Evolutionary conservation across 2,329 filamentous ascomycete genomes (phyloP), one percentile per base, ranked within the genome.

Genomic region (Hypoxylon sp.): DNA sequence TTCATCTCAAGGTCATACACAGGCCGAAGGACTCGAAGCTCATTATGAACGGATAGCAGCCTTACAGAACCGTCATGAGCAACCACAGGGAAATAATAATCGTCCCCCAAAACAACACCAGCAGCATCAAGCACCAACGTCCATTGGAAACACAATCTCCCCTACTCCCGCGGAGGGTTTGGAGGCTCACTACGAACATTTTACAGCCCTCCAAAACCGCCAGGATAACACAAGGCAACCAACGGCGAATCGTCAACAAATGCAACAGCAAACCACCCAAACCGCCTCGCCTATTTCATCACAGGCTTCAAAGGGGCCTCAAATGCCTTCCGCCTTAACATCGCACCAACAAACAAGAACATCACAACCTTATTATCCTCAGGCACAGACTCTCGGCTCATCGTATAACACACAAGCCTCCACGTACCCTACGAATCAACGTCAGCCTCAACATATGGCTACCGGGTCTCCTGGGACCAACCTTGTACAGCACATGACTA

Each of bases 401-500:
- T 71, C 74, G 2, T 78, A 77, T 48, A 74, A 69, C 43, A 43
- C 76, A 41, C 75, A 78, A 43, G 72, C 75, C 52, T 48, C 72
- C 6, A 61, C 75, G 1, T 78, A 77, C 45, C 59, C 74, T 23
- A 67, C 72, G 10, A 74, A 70, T 28, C 76, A 76, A 55, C 76
- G 77, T 14, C 63, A 74, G 23, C 72, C 75, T 38, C 76, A 76
- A 30, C 75, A 75, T 50, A 73, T 77, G 59, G 68, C 71, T 36
- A 76, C 69, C 21, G 70, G 73, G 32, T 76, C 76, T 14, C 73
- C 76, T 23, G 74, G 68, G n/a, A 72, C 74, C 4, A 71, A 68
- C 5, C 75, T 78, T 38, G 75, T 76, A 53, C 74, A 75, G 48
- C 77, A 77, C 46, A 74, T 76, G 48, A 75, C 75, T 34, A 77